These are phyloP conservation scores for Solanum dulcamara DNA, from an alignment of 257 asterid genomes.

Conservation along the genomic window DNA sequence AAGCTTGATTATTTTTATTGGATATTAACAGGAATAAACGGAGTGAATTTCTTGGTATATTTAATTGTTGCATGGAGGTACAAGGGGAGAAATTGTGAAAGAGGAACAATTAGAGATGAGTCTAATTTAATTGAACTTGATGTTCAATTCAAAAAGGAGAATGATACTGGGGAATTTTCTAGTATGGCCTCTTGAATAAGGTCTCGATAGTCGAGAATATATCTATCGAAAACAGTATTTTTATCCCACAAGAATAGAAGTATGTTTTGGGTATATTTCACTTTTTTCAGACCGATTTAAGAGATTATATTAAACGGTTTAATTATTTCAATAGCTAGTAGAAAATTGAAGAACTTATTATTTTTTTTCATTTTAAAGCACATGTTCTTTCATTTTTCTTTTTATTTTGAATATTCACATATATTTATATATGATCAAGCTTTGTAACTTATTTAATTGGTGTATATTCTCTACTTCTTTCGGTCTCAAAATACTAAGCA, in stretches of 20 bases:
- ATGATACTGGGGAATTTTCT: background rate
- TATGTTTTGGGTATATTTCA: fast-evolving
- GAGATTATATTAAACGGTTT: no score
- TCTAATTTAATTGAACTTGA: slow-evolving; percentile 2
- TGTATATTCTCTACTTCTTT: background rate
- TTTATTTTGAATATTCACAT: background rate
- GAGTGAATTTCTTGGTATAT: slow-evolving; percentile 42
- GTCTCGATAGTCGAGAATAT: background rate
- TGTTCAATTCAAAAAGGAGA: background rate
- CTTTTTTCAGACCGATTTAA: background rate
- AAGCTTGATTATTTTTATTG: slow-evolving; percentile 54
- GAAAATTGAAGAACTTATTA: background rate
- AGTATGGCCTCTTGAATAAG: background rate
- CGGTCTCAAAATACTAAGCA: fast-evolving
- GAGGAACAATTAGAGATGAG: slow-evolving; percentile 18
- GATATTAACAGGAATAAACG: slow-evolving; percentile 46
- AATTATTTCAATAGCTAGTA: no score
- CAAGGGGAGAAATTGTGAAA: slow-evolving; percentile 23
- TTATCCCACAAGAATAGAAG: fast-evolving
- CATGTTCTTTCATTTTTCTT: background rate
- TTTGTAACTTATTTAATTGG: background rate
- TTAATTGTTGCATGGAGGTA: slow-evolving; percentile 28
- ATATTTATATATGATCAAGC: background rate
- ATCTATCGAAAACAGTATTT: fast-evolving
- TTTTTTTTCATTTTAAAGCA: background rate